Evolutionary conservation across 495 filamentous ascomycete species (phyloP), one percentile per base, ranked within the genome.

Genomic region (Penicillium coffeae): DNA sequence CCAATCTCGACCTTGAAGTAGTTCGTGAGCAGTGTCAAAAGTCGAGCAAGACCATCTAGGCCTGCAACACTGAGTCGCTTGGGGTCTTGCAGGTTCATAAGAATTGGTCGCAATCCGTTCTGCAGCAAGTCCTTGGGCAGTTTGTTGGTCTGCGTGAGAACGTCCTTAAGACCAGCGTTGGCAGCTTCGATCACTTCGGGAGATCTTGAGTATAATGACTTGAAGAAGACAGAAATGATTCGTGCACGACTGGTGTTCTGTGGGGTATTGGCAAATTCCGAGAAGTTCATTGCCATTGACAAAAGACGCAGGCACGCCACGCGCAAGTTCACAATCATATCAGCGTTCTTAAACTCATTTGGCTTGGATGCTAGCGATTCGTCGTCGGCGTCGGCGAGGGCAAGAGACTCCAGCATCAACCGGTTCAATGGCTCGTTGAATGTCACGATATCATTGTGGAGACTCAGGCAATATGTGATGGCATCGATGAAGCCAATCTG

Each of bases 1-100:
- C 94, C 94, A 39, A 99, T 99, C 62, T 96, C 94, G 2, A 96
- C 92, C 68, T 99, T 99, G 74, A 99, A 99, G 62, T 97, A 97
- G 42, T 94, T 97, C 0, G 94, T 99, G 16, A 99, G 70, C 0
- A 99, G 76, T 21, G 89, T 87, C 48, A 99, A 69, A 3, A 99
- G 77, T 21, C 90, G 82, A 45, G 90, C 90, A 21, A 99, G 76
- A 15, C 95, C 94, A 54, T 97, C 90, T 21, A 99, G 75, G 2
- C 90, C 90, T 54, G 89, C 88, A 15, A 91, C 88, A 41, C 84
- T 95, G 36, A 99, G 68, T 42, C 92, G 83, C 65, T 91, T 89
- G 0, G 90, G 89, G 65, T 99, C 93, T 57, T 95, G 91, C 16
- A 99, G 77, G 65, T 93, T 97, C 70, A 94, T 90, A 20, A 99